Evolutionary conservation across 768 basidiomycete genomes (phyloP), one percentile per base, ranked within the genome.

Genomic region (Cytidiella melzeri): DNA sequence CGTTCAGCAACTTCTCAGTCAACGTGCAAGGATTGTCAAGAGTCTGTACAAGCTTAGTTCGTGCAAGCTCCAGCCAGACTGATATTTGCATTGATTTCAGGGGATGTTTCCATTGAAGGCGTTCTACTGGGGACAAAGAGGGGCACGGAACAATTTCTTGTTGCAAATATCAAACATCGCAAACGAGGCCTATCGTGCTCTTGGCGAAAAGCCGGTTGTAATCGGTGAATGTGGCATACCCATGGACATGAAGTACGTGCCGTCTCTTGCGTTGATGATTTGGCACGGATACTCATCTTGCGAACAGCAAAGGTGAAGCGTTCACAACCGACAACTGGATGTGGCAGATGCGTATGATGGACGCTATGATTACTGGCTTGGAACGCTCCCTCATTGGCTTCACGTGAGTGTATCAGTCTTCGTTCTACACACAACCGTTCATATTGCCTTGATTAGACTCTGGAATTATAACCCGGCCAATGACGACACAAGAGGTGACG

Each of bases 381-480:
- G 95, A 98, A 56, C 72, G 73, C 3, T 75, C 81, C 3, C 72
- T 90, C 28, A 72, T 92, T 28, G 85, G 85, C 7, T 96, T 92
- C 72, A 92, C 89, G 92, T 91, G 65, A 58, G 90, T 77, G 5
- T n/a, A 21, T 34, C 24, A 7, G 5, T 24, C n/a, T 30, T n/a
- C 3, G 5, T 13, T 36, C 12, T 25, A 10, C 23, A 9, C 25
- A 12, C 23, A 15, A 30, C 18, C 47, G 12, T 23, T n/a, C 21
- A 24, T 39, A 6, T 42, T 13, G 23, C 27, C 19, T 19, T 45
- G 46, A 27, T 5, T 57, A 96, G 92, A 1, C 67, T 97, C 5
- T 97, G 95, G 95, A 92, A 89, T 52, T 97, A 96, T 64, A 96
- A 97, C 59, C 87, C 94, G 0, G 70, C 75, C 45, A 98, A 97